Evolutionary conservation across 768 basidiomycete genomes (phyloP).

Genomic region (Boletus edulis): DNA sequence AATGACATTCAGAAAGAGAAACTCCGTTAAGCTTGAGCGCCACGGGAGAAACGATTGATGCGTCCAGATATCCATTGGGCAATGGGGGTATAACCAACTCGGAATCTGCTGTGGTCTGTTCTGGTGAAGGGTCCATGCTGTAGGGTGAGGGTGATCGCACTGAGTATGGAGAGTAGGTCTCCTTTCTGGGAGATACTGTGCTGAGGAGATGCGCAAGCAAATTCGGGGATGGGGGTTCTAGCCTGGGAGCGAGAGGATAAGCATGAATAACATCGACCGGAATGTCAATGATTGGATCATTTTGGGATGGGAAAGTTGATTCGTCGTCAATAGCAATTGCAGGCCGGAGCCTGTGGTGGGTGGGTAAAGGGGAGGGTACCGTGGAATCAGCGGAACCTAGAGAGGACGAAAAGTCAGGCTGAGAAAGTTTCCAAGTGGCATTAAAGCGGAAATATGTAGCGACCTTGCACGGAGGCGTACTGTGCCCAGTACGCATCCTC

Average conservation of each 20-base stretch:
- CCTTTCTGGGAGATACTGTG: slow-evolving; percentile 24
- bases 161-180: slow-evolving; percentile 7
- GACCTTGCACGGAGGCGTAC: slow-evolving; percentile 70
- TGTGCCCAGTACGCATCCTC: slow-evolving; percentile 79
- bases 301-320: slow-evolving; percentile 4
- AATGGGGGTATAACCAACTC: slow-evolving; percentile 25
- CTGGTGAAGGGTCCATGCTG: slow-evolving; percentile 8
- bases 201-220: slow-evolving; percentile 26
- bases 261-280: slow-evolving; percentile 19
- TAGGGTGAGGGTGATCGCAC: slow-evolving; percentile 6
- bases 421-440: not conserved
- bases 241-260: slow-evolving; percentile 3
- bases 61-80: slow-evolving; percentile 6
- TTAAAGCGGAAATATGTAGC: slow-evolving; percentile 14
- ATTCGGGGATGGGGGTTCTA: slow-evolving; percentile 27
- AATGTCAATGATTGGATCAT: slow-evolving; percentile 9
- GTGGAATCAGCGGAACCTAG: slow-evolving; percentile 74
- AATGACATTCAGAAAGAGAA: slow-evolving; percentile 1
- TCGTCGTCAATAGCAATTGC: slow-evolving; percentile 1
- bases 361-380: slow-evolving; percentile 48
- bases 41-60: slow-evolving; percentile 13
- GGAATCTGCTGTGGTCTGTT: slow-evolving; percentile 20
- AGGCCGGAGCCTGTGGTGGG: slow-evolving; percentile 26
- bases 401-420: slow-evolving; percentile 3
- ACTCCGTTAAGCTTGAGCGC: slow-evolving; percentile 11